Conservation (phyloP, 116 monocot species). For the Thalassia testudinum region DNA sequence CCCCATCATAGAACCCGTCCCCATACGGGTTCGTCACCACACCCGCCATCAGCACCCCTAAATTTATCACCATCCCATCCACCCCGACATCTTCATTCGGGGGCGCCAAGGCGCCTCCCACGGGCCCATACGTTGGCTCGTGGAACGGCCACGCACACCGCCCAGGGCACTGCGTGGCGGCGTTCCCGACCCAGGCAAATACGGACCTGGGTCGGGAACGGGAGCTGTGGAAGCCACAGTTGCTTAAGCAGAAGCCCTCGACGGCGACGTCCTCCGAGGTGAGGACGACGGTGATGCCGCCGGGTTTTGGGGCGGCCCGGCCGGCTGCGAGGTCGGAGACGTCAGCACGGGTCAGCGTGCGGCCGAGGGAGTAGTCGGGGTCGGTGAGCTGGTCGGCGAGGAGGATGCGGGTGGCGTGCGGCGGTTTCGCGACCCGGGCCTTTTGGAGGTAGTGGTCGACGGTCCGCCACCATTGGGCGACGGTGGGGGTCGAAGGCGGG, state of each 20-base stretch:
- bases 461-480: constrained; percentile 33
- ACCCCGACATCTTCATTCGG: constrained; percentile 32
- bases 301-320: neutral
- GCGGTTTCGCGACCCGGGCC: neutral
- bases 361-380: constrained; percentile 18
- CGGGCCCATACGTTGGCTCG: constrained; percentile 39
- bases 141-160: constrained; percentile 63
- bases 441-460: constrained; percentile 8
- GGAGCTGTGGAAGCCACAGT: constrained; percentile 24
- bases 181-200: constrained; percentile 41
- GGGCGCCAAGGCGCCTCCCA: constrained; percentile 11
- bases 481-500: constrained; percentile 9
- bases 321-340: constrained; percentile 16
- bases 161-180: constrained; percentile 38
- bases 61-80: constrained; percentile 35
- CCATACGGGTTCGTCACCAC: constrained; percentile 29
- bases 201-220: neutral
- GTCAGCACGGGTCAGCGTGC: constrained; percentile 11
- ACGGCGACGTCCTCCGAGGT: constrained; percentile 28
- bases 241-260: constrained; percentile 34
- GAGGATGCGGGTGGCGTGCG: constrained; percentile 2
- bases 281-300: constrained; percentile 8
- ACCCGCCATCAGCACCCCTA: constrained; percentile 27
- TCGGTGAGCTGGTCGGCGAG: constrained; percentile 18
- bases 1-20: constrained; percentile 27